These are phyloP conservation scores for Colletotrichum abscissum DNA, from an alignment of 2,329 filamentous ascomycete genomes.

Conservation along the genomic window DNA sequence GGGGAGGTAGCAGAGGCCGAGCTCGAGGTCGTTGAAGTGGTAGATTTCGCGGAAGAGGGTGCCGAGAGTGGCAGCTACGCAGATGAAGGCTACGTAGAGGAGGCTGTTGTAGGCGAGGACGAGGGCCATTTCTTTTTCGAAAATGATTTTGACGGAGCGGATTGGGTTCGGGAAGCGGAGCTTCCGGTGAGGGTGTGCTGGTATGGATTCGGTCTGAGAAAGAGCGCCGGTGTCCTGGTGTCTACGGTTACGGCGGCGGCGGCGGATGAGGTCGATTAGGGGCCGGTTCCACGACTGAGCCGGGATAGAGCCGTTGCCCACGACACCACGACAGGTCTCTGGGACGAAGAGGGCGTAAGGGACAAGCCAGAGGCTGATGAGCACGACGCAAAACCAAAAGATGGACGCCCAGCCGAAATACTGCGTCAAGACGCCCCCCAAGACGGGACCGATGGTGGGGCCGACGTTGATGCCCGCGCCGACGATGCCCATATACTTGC, in stretches of 20 bases:
- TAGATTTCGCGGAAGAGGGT: constrained; percentile 64
- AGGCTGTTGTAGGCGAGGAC: constrained; percentile 64
- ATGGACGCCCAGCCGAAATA: constrained; percentile 75
- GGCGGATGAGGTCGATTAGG: constrained; percentile 59
- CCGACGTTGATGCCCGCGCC: constrained; percentile 68
- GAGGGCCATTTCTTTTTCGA: constrained; percentile 68
- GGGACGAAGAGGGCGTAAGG: constrained; percentile 68
- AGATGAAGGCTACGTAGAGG: constrained; percentile 67
- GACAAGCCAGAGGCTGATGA: constrained; percentile 61
- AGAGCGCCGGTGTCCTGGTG: constrained; percentile 26
- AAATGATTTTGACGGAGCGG: constrained; percentile 62
- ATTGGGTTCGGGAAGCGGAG: constrained; percentile 68
- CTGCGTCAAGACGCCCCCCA: constrained; percentile 73
- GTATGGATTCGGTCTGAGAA: constrained; percentile 41
- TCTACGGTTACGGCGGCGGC: constrained; percentile 41
- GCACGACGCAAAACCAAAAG: constrained; percentile 76
- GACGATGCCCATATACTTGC: constrained; percentile 78
- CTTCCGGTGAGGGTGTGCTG: constrained; percentile 49
- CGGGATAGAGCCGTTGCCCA: constrained; percentile 71
- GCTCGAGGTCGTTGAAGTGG: constrained; percentile 59
- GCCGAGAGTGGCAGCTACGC: constrained; percentile 63
- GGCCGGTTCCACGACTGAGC: constrained; percentile 69
- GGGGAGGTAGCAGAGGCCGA: constrained; percentile 66
- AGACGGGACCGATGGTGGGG: constrained; percentile 66
- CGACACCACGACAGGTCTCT: constrained; percentile 68